Percentiles rank a stretch among this genome's conserved stretches.
Conservation (phyloP, 176 grass and related monocot genomes). For the Oryza longistaminata region DNA sequence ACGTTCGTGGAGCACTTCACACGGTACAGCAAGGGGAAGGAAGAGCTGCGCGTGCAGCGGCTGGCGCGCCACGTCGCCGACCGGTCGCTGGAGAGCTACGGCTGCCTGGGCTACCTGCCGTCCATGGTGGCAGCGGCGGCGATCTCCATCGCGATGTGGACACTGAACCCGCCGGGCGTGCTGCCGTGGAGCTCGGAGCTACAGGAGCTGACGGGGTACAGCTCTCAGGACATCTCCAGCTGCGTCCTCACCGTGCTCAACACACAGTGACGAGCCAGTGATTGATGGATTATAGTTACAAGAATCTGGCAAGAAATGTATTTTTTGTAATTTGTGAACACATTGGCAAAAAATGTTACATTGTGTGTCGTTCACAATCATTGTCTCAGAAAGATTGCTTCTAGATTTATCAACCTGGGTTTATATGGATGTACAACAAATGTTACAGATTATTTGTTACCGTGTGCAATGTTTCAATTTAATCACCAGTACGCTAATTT, state of each 20-base stretch:
- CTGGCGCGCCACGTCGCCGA: neutral
- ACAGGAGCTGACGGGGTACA: slow-evolving; percentile 1
- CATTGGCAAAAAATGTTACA: too few species aligned
- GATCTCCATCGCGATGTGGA: neutral
- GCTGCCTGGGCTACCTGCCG: neutral
- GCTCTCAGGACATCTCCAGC: neutral
- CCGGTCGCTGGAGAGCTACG: neutral
- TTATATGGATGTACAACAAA: neutral
- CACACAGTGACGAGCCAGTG: neutral
- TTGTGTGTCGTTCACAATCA: too few species aligned
- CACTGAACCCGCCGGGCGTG: neutral
- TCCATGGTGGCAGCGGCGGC: slow-evolving; percentile 18
- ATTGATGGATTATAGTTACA: neutral
- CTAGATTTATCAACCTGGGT: too few species aligned
- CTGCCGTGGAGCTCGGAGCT: neutral
- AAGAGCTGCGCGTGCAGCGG: neutral
- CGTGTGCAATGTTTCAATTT: neutral
- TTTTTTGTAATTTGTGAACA: neutral
- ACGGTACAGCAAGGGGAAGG: neutral
- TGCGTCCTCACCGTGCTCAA: neutral
- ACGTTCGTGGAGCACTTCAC: slow-evolving; percentile 34
- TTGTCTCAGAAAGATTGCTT: neutral
- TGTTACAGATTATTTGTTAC: neutral
- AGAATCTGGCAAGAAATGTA: neutral
- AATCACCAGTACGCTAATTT: too few species aligned